Evolutionary conservation across 345 rosid genomes (phyloP), one percentile per base, ranked within the genome.

Genomic region (Eutrema heterophyllum): DNA sequence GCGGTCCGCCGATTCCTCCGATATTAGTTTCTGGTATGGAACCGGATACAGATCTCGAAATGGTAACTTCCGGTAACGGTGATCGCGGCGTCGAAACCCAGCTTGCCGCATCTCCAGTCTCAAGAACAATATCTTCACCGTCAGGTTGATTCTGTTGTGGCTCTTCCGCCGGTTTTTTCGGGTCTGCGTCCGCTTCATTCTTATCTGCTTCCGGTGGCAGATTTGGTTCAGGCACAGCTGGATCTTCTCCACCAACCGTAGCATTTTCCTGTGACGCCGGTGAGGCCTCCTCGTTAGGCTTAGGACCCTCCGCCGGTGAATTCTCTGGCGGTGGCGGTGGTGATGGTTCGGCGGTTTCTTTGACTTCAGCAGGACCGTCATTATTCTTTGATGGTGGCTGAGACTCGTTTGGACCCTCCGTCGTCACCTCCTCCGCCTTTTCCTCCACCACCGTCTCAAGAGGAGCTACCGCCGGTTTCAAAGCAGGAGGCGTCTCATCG

Each of bases 11-110:
- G 50, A 77, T 73, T 53, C 76, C 83, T 14, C 74, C 79, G 4
- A 68, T 72, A 65, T 81, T 85, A 11, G 79, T 75, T 59, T 84
- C 84, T 4, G 95, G 86, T n/a, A 79, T 64, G 0, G 92, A 77
- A 9, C 79, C 84, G 2, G 86, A 74, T 4, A 77, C 76, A 0
- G 88, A 44, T 48, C 88, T 75, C 5, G 83, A 80, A 76, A 81
- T 80, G 35, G 79, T 74, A 7, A 80, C 75, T 72, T 79, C 92
- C 8, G 83, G 78, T 18, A 75, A 73, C 7, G 76, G 79, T 6
- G 66, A 41, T 21, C 78, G 78, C 10, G 68, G 68, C 83, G 74
- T 75, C 12, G 76, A 62, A n/a, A 79, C 39, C 6, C 56, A 75
- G 35, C 57, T 60, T 50, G 73, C 33, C 1, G 72, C 24, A 29